A percentile compares a stretch with the other conserved stretches of the same genome.
These are phyloP conservation scores for Aureobasidium uvarum DNA, from an alignment of 2,329 filamentous ascomycete species.

Conservation along the genomic window DNA sequence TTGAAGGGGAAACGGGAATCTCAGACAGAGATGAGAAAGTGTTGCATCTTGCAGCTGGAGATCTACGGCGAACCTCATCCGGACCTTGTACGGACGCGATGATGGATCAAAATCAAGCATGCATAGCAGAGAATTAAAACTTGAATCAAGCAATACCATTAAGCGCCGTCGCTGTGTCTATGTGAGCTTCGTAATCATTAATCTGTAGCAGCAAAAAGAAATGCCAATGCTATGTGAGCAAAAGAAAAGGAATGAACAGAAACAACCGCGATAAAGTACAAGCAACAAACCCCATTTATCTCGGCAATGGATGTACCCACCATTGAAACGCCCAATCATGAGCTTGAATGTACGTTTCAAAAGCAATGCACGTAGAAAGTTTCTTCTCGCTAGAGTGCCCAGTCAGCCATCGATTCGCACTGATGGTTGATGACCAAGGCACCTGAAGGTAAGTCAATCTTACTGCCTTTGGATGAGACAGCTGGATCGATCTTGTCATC, in stretches of 20 bases:
- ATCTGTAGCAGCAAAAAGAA: neutral
- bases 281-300: neutral
- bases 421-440: neutral
- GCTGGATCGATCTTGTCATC: neutral
- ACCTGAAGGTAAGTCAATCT: neutral
- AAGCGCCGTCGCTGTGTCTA: conserved; percentile 4
- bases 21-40: no score
- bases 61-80: no score
- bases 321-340: neutral
- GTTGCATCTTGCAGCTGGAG: no score
- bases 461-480: neutral
- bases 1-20: no score
- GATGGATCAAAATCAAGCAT: neutral
- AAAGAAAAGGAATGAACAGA: neutral
- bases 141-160: neutral
- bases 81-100: neutral
- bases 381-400: neutral
- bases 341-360: neutral
- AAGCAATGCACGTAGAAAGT: no score
- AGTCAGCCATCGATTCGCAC: conserved; percentile 2
- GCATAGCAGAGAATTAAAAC: neutral
- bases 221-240: neutral
- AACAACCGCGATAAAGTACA: neutral
- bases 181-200: conserved; percentile 6
- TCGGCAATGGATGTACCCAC: neutral